Evolutionary conservation across 2,329 filamentous ascomycete species (phyloP), one percentile per base, ranked within the genome.

Genomic region (Fusarium sp.): DNA sequence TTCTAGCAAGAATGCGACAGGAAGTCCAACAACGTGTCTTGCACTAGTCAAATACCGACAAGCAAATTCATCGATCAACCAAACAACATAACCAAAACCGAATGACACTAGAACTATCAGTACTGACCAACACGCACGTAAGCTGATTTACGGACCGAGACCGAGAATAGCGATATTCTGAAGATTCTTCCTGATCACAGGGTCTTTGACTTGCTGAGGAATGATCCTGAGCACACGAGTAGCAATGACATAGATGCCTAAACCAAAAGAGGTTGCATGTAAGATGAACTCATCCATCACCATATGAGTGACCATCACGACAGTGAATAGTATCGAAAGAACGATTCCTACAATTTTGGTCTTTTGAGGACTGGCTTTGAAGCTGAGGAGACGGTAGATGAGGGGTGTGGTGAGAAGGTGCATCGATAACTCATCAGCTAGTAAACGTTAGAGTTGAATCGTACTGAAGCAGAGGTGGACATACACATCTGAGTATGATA

Each of bases 281-380:
- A 82, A 71, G 1, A 82, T 39, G 26, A 82, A 82, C 50, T 82
- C 80, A 28, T 82, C 80, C 79, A 82, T 79, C 16, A 78, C 76
- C 76, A 82, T 82, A 35, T 82, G 80, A 0, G 79, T 77, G 8
- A 81, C 74, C 78, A 82, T 82, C 6, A 82, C 78, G 6, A 77
- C 53, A 4, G 66, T 75, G 4, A 78, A 78, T 1, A 77, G 55
- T 2, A 56, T 50, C 1, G 54, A 41, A 3, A 78, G 72, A 18
- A 72, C 26, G 1, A 57, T 57, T 7, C 75, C 75, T 0, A 77
- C 50, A 0, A 73, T 5, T 11, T 54, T 74, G 0, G 77, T 78
- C 5, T 69, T 70, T 49, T 66, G 57, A 1, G 75, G 71, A 8
- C 63, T 73, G 8, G 71, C 66, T 8, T 77, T 74, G 62, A 80